Base-by-base conservation (phyloP, 805 yeast genomes). In the Teunomyces funiuensis region DNA sequence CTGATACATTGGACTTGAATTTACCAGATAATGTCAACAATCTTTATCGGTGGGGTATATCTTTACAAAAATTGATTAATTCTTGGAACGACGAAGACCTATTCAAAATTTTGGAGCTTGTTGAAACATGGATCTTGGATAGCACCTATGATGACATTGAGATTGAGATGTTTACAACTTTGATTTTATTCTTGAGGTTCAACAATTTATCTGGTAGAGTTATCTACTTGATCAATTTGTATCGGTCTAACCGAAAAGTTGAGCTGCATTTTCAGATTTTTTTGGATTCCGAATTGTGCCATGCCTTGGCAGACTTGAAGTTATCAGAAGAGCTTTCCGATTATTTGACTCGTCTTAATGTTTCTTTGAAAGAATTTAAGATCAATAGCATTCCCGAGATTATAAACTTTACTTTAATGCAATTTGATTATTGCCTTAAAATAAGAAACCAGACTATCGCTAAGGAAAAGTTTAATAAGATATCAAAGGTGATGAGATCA, bases 331-430 rank as follows among this genome's bases (percentile, higher is more conserved):
- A 47, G 15, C 39, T 51, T n/a, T 49, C 60, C 1, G 46, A 47
- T 6, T 28, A 48, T 4, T 45, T 64, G 37, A 41, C 47, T 11
- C 28, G 31, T 2, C 47, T 55, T 26, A 56, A 52, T 18, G 16
- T 29, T 13, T 28, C 38, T 5, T 42, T 58, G 26, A 54, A 51
- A 37, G 22, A 33, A 8, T 16, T 27, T 4, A 40, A 36, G 25
- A 25, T 42, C 13, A 48, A 28, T 18, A 30, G 41, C 9, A 28
- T 46, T 10, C 40, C 46, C 9, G 54, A 53, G 14, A 45, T 62
- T 2, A 34, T 60, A 26, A 43, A 44, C 20, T 61, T 59, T 47
- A 64, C 61, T 43, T 38, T 65, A 28, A 37, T 58, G 8, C 73
- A 65, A 42, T 50, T 70, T 5, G 61, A 65, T 18, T 54, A 55